Conservation (phyloP, 129 eudicot species). For the Lactuca saligna region DNA sequence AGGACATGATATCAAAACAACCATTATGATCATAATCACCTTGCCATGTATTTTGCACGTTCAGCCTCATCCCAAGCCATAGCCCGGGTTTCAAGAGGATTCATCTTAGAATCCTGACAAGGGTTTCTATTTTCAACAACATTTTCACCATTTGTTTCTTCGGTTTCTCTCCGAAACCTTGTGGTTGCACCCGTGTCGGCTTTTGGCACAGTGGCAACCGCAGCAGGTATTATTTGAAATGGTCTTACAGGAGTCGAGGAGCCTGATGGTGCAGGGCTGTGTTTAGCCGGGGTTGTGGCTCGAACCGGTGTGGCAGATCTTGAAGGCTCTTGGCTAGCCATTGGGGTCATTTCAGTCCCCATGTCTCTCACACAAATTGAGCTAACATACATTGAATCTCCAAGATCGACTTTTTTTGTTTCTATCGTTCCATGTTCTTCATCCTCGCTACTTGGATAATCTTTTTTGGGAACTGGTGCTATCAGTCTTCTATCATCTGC, state of each 20-base stretch:
- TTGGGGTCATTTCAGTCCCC: conserved; percentile 99
- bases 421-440: conserved; percentile 51
- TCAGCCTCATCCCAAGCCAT: conserved; percentile 98
- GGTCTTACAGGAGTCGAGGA: conserved; percentile 59
- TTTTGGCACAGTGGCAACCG: conserved; percentile 26
- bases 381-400: conserved; percentile 62
- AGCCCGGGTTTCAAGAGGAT: conserved; percentile 78
- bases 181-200: conserved; percentile 29
- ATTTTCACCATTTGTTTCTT: conserved; percentile 33
- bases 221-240: conserved; percentile 12
- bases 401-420: conserved; percentile 80
- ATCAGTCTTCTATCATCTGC: conserved; percentile 78
- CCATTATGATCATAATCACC: conserved; percentile 32
- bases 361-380: conserved; percentile 82
- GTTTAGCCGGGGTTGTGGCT: conserved; percentile 68
- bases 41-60: conserved; percentile 87
- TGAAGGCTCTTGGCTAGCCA: conserved; percentile 88
- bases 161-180: conserved; percentile 48
- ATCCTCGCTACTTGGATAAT: conserved; percentile 53
- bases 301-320: conserved; percentile 81
- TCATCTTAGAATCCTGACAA: conserved; percentile 33
- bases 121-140: conserved; percentile 29
- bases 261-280: conserved; percentile 66
- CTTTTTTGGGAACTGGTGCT: conserved; percentile 54
- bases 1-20: no score